A percentile compares a stretch with the other conserved stretches of the same genome.
Conservation (phyloP, 1,284 basidiomycete genomes). For the Cutaneotrichosporon sp. region DNA sequence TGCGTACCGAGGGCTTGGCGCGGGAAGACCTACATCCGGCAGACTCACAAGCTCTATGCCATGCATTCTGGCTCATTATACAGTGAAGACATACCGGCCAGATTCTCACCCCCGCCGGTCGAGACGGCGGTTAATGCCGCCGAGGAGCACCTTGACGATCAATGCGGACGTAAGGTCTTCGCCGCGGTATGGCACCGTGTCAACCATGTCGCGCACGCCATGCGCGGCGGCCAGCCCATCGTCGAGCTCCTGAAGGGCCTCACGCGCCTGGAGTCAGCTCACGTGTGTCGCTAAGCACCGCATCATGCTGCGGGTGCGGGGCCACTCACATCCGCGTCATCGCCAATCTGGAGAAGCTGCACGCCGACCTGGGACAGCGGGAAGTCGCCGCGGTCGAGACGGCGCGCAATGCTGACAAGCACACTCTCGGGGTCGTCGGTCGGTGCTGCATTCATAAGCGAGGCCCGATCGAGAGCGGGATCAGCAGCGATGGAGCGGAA, state of each 20-base stretch:
- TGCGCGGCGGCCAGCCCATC: constrained; percentile 40
- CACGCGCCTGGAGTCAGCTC: constrained; percentile 30
- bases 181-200: constrained; percentile 46
- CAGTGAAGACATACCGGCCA: no score
- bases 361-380: constrained; percentile 54
- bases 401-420: constrained; percentile 34
- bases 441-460: constrained; percentile 29
- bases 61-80: not conserved
- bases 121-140: constrained; percentile 45
- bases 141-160: constrained; percentile 47
- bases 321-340: constrained; percentile 39
- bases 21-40: no score
- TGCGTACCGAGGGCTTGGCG: no score
- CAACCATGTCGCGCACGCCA: constrained; percentile 49
- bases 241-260: constrained; percentile 51
- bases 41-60: not conserved
- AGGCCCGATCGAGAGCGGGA: constrained; percentile 17
- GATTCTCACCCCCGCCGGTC: constrained; percentile 22
- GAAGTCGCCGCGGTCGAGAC: constrained; percentile 51
- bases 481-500: constrained; percentile 15
- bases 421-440: constrained; percentile 47
- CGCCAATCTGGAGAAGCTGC: constrained; percentile 54
- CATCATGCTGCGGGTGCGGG: not conserved
- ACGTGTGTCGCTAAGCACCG: not conserved
- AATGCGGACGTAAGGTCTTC: constrained; percentile 36